Conservation (phyloP, 768 basidiomycete species). For the Neoboletus brunneissimus region DNA sequence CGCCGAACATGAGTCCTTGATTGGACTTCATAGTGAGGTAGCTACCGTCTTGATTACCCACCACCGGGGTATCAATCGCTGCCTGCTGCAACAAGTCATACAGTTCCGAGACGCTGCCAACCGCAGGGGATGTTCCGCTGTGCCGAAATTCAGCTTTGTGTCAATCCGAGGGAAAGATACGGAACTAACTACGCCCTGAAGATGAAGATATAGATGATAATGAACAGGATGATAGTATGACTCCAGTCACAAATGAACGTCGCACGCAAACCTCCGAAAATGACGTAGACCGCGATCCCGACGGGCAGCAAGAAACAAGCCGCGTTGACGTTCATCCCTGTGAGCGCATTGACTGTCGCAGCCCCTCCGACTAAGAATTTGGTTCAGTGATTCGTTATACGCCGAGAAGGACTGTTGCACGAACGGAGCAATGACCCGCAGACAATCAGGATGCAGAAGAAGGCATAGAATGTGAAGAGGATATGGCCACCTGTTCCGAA, state of each 20-base stretch:
- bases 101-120: conserved; percentile 39
- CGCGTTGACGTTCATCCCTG: conserved; percentile 44
- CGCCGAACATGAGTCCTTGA: conserved; percentile 43
- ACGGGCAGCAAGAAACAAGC: conserved; percentile 46
- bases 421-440: conserved; percentile 48
- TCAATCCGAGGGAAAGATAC: neutral
- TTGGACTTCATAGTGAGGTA: conserved; percentile 58
- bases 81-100: conserved; percentile 50
- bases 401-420: conserved; percentile 8
- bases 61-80: conserved; percentile 42
- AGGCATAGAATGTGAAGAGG: conserved; percentile 51
- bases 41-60: conserved; percentile 48
- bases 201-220: conserved; percentile 37
- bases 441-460: conserved; percentile 50
- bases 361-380: conserved; percentile 39
- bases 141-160: neutral
- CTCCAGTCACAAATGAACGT: conserved; percentile 46
- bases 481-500: conserved; percentile 48
- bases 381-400: neutral
- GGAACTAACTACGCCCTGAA: conserved; percentile 32
- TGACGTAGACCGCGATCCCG: conserved; percentile 42
- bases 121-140: conserved; percentile 37
- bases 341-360: conserved; percentile 44
- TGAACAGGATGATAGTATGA: conserved; percentile 45
- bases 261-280: conserved; percentile 42